Evolutionary conservation across 1,284 basidiomycete species (phyloP).

Genomic region (Fomitopsis betulina): DNA sequence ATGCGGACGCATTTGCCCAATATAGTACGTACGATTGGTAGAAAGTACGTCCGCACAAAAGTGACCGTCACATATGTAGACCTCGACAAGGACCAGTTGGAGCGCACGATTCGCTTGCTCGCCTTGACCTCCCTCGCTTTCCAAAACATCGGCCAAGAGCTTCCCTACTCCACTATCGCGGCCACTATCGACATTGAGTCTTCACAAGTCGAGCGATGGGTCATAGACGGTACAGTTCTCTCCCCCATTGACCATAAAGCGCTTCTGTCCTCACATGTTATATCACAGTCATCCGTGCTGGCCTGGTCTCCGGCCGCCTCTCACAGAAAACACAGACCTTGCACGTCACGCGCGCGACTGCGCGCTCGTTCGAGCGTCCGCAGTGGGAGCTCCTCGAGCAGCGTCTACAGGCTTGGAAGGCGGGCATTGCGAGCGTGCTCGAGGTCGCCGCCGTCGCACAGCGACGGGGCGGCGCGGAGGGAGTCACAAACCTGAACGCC

Average conservation of each 20-base stretch:
- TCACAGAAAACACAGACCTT: constrained; percentile 79
- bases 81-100: constrained; percentile 53
- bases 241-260: background rate
- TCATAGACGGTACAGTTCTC: constrained; percentile 74
- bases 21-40: constrained; percentile 47
- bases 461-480: constrained; percentile 32
- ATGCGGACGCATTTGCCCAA: constrained; percentile 50
- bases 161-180: constrained; percentile 75
- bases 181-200: constrained; percentile 62
- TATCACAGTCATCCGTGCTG: constrained; percentile 73
- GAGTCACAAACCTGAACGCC: constrained; percentile 9
- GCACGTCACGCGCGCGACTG: constrained; percentile 73
- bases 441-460: constrained; percentile 64
- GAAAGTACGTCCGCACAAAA: background rate
- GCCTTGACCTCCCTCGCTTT: constrained; percentile 78
- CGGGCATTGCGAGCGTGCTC: constrained; percentile 60
- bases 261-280: constrained; percentile 2
- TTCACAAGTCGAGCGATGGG: constrained; percentile 84
- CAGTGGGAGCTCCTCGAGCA: constrained; percentile 86
- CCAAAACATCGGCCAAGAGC: constrained; percentile 69
- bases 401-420: constrained; percentile 78
- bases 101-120: constrained; percentile 80
- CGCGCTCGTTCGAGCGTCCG: constrained; percentile 71
- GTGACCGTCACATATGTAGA: constrained; percentile 27
- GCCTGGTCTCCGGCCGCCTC: constrained; percentile 80